phyloP scores from a whole-genome alignment of 2,329 filamentous ascomycete genomes.

The Botrytis porri region DNA sequence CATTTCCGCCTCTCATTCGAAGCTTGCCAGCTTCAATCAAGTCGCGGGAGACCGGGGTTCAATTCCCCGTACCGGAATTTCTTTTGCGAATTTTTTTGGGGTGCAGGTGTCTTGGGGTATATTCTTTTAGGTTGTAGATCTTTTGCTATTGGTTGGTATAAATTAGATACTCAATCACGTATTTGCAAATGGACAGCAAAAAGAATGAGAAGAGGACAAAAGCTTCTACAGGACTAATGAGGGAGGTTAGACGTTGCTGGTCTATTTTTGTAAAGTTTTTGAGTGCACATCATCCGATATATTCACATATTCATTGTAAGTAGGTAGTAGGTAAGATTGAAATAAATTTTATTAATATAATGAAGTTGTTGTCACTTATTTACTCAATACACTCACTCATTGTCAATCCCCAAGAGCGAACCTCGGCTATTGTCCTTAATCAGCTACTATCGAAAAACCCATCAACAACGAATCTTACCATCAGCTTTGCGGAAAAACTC shows the following conservation, averaged over 20 bases:
- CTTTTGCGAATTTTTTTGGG: background rate
- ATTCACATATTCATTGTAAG: background rate
- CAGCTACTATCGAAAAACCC: background rate
- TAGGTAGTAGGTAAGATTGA: too few relatives aligned
- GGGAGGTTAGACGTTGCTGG: background rate
- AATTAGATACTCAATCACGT: too few relatives aligned
- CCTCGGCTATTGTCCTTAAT: background rate
- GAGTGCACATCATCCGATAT: background rate
- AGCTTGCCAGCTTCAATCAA: background rate
- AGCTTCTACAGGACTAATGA: background rate
- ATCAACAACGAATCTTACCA: background rate
- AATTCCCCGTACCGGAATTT: background rate
- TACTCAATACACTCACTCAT: background rate
- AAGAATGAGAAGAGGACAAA: background rate
- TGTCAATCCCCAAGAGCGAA: background rate
- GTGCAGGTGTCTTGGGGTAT: background rate
- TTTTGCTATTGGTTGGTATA: too few relatives aligned
- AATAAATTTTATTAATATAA: too few relatives aligned
- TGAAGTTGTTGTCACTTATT: background rate
- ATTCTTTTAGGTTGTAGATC: background rate
- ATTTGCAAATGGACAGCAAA: background rate
- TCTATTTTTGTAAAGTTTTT: background rate
- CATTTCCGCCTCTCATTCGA: slow-evolving; percentile 7
- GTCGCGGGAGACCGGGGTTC: slow-evolving; percentile 3
- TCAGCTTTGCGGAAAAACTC: background rate